Conservation (phyloP, 73 alveolate genomes). For the Paramecium sonneborni region DNA sequence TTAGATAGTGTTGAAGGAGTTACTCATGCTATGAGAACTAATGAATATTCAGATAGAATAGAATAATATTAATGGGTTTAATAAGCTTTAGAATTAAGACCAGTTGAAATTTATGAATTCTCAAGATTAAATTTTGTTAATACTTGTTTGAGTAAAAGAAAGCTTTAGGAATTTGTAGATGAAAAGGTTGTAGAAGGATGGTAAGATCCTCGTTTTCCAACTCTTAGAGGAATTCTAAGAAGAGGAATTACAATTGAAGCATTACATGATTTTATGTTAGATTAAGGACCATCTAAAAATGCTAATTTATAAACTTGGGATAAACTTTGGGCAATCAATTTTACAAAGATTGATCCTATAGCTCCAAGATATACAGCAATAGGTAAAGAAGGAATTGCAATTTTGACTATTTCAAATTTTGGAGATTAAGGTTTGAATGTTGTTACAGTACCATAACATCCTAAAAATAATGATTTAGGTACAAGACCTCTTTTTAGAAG, state of each 20-base stretch:
- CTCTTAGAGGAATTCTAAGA: slow-evolving; percentile 94
- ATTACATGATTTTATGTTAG: slow-evolving; percentile 93
- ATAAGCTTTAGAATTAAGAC: slow-evolving; percentile 78
- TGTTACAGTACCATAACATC: slow-evolving; percentile 84
- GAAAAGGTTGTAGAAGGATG: slow-evolving; percentile 95
- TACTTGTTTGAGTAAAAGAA: slow-evolving; percentile 92
- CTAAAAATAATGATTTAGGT: slow-evolving; percentile 67
- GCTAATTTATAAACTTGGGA: slow-evolving; percentile 96
- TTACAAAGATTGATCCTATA: slow-evolving; percentile 82
- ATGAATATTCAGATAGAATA: slow-evolving; percentile 97
- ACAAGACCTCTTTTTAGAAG: slow-evolving; percentile 34
- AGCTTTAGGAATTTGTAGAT: slow-evolving; percentile 93
- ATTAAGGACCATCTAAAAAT: slow-evolving; percentile 94
- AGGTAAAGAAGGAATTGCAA: slow-evolving; percentile 69
- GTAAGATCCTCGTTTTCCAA: slow-evolving; percentile 99
- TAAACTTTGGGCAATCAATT: slow-evolving; percentile 92
- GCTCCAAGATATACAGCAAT: slow-evolving; percentile 91
- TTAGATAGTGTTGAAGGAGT: slow-evolving; percentile 97
- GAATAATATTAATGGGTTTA: slow-evolving; percentile 92
- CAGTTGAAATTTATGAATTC: slow-evolving; percentile 86
- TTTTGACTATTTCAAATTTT: slow-evolving; percentile 74
- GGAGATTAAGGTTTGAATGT: slow-evolving; percentile 79
- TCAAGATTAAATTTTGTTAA: slow-evolving; percentile 89
- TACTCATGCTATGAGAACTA: slow-evolving; percentile 97
- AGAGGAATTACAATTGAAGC: slow-evolving; percentile 98